Evolutionary conservation across 2,329 filamentous ascomycete genomes (phyloP).

Genomic region (Penicillium vulpinum): DNA sequence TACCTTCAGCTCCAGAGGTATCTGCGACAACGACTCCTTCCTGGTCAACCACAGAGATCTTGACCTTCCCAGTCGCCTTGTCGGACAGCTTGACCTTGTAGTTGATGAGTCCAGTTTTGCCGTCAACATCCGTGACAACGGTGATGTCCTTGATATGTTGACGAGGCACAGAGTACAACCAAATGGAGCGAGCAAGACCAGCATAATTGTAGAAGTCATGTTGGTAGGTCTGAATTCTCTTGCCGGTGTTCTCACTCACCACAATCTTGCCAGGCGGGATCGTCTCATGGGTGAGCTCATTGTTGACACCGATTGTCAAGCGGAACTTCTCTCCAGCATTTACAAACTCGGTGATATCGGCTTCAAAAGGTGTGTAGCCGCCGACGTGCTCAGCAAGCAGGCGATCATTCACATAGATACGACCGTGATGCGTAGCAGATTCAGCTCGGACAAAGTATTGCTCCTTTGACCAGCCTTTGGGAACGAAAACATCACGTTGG

Average conservation of each 20-base stretch:
- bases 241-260: constrained; percentile 12
- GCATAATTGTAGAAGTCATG: constrained; percentile 37
- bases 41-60: not conserved
- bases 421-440: constrained; percentile 30
- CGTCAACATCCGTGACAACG: constrained; percentile 21
- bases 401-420: constrained; percentile 29
- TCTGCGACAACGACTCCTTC: not conserved
- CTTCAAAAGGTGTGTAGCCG: constrained; percentile 32
- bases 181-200: constrained; percentile 32
- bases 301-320: constrained; percentile 34
- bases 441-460: constrained; percentile 28
- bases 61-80: not conserved
- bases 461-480: constrained; percentile 17
- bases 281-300: constrained; percentile 31
- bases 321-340: constrained; percentile 25
- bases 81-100: not conserved
- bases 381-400: constrained; percentile 28
- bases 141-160: constrained; percentile 26
- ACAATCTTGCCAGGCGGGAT: constrained; percentile 29
- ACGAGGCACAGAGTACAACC: constrained; percentile 26
- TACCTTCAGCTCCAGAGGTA: constrained; percentile 10
- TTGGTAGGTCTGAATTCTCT: constrained; percentile 26
- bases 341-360: constrained; percentile 24
- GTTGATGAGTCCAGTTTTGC: constrained; percentile 1
- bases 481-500: constrained; percentile 28